Conservation (phyloP, 257 asterid species). For the Nicotiana otophora region DNA sequence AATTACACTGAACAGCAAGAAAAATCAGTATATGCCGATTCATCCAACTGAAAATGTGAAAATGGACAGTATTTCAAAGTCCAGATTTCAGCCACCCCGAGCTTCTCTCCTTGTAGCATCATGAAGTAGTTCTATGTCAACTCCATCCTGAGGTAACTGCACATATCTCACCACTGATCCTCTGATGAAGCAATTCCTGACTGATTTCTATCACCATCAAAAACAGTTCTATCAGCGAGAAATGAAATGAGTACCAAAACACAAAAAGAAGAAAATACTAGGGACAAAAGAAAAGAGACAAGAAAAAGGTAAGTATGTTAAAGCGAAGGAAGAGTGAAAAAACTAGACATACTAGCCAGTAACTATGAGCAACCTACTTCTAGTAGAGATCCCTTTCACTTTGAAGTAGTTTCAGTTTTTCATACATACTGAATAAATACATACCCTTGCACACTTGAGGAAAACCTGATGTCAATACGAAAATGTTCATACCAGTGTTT, state of each 20-base stretch:
- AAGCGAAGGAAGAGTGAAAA: no score
- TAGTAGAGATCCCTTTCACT: background rate
- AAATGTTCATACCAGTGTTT: background rate
- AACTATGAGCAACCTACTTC: background rate
- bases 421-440: background rate
- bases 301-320: no score
- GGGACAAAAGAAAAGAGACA: no score
- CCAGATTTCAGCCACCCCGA: constrained; percentile 52
- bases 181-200: constrained; percentile 94
- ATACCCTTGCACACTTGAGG: background rate
- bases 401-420: background rate
- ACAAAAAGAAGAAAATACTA: background rate
- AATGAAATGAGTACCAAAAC: background rate
- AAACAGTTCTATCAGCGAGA: background rate
- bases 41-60: background rate
- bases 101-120: constrained; percentile 99
- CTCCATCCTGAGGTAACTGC: constrained; percentile 97
- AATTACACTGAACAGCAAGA: background rate
- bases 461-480: background rate
- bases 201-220: constrained; percentile 56
- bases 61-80: background rate
- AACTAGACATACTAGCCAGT: no score
- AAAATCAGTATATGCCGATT: background rate
- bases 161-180: constrained; percentile 97
- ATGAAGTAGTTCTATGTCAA: constrained; percentile 85